Percentiles rank a stretch among this genome's conserved stretches.
These are phyloP conservation scores for Mycena citricolor DNA, from an alignment of 1,284 basidiomycete genomes.

Conservation along the genomic window DNA sequence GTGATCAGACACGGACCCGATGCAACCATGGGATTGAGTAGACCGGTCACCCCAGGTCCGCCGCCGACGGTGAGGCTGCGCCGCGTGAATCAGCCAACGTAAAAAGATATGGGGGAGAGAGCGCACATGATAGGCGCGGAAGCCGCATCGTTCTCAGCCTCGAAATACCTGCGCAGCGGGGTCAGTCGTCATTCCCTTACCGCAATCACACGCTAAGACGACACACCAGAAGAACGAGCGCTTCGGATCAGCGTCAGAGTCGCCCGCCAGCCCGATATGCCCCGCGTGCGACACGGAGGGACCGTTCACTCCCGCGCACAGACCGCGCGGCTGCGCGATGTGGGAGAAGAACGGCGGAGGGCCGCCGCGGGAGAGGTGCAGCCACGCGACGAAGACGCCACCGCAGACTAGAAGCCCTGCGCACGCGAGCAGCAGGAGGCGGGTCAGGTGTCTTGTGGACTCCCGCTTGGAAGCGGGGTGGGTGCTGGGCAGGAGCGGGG, in stretches of 20 bases:
- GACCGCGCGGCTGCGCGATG: neutral
- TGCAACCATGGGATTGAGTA: constrained; percentile 26
- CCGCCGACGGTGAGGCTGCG: constrained; percentile 28
- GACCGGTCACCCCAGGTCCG: constrained; percentile 28
- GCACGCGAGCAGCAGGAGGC: no score
- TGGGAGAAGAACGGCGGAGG: no score
- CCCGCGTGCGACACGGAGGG: constrained; percentile 14
- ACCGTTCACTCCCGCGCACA: constrained; percentile 3
- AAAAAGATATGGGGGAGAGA: neutral
- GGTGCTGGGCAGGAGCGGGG: no score
- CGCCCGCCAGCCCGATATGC: constrained; percentile 13
- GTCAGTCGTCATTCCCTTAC: no score
- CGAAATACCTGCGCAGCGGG: constrained; percentile 32
- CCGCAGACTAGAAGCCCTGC: no score
- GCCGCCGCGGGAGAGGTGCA: no score
- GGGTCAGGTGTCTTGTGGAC: no score
- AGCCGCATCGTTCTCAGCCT: constrained; percentile 26
- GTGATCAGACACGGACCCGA: constrained; percentile 26
- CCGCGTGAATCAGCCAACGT: neutral
- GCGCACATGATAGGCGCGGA: constrained; percentile 29
- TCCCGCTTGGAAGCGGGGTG: no score
- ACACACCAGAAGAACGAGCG: constrained; percentile 13
- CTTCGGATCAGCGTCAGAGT: constrained; percentile 11
- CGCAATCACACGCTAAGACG: no score
- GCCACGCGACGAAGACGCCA: no score